Percentiles rank a stretch among this genome's conserved stretches.
Conservation (phyloP, 345 rosid genomes). For the Cardiospermum halicacabum region DNA sequence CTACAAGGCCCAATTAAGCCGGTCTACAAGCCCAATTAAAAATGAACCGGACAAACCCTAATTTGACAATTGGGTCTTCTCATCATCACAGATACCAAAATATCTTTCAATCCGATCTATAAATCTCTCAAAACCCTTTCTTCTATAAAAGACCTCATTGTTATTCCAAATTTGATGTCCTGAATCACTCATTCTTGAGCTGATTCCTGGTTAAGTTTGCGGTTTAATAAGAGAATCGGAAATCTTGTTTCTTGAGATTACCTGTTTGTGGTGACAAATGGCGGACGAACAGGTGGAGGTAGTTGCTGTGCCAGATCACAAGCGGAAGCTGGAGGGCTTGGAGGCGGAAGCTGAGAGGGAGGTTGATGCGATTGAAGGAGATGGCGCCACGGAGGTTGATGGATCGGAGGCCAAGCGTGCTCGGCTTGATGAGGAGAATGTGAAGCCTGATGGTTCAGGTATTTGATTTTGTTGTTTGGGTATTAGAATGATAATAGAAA, state of each 20-base stretch:
- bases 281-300: conserved; percentile 60
- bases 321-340: conserved; percentile 65
- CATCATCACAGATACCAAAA: background rate
- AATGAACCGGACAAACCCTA: background rate
- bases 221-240: background rate
- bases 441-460: conserved; percentile 44
- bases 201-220: background rate
- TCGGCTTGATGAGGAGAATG: conserved; percentile 37
- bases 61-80: background rate
- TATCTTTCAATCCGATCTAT: background rate
- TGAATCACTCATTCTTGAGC: background rate
- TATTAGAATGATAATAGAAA: too few relatives aligned
- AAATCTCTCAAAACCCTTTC: conserved; percentile 2
- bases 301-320: conserved; percentile 46
- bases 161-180: too few relatives aligned
- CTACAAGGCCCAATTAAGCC: background rate
- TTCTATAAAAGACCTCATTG: too few relatives aligned
- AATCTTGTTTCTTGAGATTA: background rate
- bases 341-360: conserved; percentile 30
- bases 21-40: background rate
- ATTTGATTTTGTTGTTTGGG: background rate
- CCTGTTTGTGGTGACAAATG: conserved; percentile 23
- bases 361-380: conserved; percentile 4
- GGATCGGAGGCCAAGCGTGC: conserved; percentile 37
- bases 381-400: conserved; percentile 20